A percentile compares a stretch with the other conserved stretches of the same genome.
These are phyloP conservation scores for Irpex rosettiformis DNA, from an alignment of 1,284 basidiomycete genomes.

Conservation along the genomic window DNA sequence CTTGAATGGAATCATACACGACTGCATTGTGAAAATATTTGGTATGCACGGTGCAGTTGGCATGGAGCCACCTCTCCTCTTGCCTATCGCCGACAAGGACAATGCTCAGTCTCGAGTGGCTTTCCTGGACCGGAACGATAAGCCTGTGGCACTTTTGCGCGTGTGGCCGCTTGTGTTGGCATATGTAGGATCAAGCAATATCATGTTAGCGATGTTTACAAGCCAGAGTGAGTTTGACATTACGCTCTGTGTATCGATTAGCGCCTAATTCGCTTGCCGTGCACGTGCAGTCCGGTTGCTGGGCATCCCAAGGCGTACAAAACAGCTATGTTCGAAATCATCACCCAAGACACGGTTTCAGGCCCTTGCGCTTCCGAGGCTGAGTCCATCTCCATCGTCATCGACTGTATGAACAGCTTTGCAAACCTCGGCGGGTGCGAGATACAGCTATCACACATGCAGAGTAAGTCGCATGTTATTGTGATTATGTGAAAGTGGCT, in stretches of 20 bases:
- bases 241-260: background rate
- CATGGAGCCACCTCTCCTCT: conserved; percentile 78
- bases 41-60: conserved; percentile 89
- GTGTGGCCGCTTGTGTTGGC: conserved; percentile 74
- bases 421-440: conserved; percentile 67
- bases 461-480: conserved; percentile 45
- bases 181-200: conserved; percentile 87
- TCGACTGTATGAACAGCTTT: conserved; percentile 64
- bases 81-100: conserved; percentile 64
- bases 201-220: conserved; percentile 75
- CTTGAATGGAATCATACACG: conserved; percentile 75
- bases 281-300: conserved; percentile 48
- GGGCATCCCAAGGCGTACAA: conserved; percentile 72
- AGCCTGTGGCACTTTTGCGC: conserved; percentile 85
- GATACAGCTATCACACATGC: conserved; percentile 72
- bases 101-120: conserved; percentile 63
- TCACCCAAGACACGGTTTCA: conserved; percentile 61
- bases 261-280: conserved; percentile 6
- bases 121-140: conserved; percentile 81
- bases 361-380: conserved; percentile 65
- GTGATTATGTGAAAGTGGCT: background rate
- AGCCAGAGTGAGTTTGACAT: conserved; percentile 53
- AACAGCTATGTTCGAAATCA: conserved; percentile 77
- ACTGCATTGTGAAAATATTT: conserved; percentile 76
- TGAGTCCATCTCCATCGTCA: conserved; percentile 65